Base-by-base conservation (phyloP, 345 rosid genomes). In the Diplotaxis tenuifolia region DNA sequence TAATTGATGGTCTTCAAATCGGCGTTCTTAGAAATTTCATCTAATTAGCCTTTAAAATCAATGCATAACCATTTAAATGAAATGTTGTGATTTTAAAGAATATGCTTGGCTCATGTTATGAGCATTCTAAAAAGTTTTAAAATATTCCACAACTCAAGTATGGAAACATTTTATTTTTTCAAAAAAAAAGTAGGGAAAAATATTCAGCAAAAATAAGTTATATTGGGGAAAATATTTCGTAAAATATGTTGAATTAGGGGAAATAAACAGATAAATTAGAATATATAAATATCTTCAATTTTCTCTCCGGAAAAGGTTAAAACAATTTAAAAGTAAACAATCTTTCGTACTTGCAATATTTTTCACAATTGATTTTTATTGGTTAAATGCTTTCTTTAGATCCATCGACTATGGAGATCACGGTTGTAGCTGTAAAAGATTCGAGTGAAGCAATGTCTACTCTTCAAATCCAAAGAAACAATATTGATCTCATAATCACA, bases 401-500 rank as follows among this genome's bases (percentile, higher is more conserved):
- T 71, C 56, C 77, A 60, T 67, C 70, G 3, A 15, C 25, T 15
- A 62, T 32, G 74, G 65, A 75, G 40, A 40, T 80, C 62, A 55
- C 82, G 55, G 90, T 87, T 36, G 34, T 78, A n/a, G 67, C 85
- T 1, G 86, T 66, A 4, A 79, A 34, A n/a, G 66, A 60, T 16
- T 74, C 92, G 0, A 12, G 28, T 0, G 84, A 84, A 27, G 98
- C 98, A 34, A 65, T 92, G 53, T 59, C 86, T 16, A 75, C 68
- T 8, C 80, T 92, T 2, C 81, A 83, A 29, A 2, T 22, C 23
- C 72, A 71, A 15, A 60, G 78, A 27, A 54, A 60, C 73, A 52
- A 31, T 1, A 27, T 86, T 11, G 89, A 90, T 76, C 83, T 92
- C 4, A 87, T 92, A 4, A 36, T 92, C 65, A 82, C 91, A 1